Base-by-base conservation (phyloP, 805 yeast genomes). In the Lipomyces yamadae region DNA sequence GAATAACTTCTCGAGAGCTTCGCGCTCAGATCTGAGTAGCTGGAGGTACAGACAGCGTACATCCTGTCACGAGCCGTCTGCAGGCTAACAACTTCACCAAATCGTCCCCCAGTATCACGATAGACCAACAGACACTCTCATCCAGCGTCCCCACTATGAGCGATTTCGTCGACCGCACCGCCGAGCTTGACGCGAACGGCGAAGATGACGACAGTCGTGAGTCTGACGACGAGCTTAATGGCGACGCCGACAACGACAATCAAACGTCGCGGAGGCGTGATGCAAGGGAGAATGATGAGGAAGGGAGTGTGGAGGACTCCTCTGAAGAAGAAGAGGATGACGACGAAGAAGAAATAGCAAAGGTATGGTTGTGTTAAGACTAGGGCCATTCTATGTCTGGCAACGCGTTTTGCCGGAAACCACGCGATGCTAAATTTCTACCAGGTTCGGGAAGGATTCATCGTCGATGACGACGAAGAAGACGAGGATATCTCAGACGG, bases 311-410 rank as follows among this genome's bases (percentile, higher is more conserved):
- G 24, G 83, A 84, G 68, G 95, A 90, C 72, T 90, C 96, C 8
- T 89, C 95, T 11, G 96, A 90, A 63, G 98, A 93, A 68, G 98
- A 92, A 53, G 97, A 90, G 6, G 96, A 91, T 37, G 97, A 91
- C 37, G 96, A 92, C 74, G 97, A 90, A 74, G 97, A 93, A 71
- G 98, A 93, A 74, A 86, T 90, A 58, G 84, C 88, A 71, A 85
- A 85, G 73, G 78, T 76, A 56, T 18, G 70, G 7, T n/a, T 42
- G 48, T 42, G 18, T n/a, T 13, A 4, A 10, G 32, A 6, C 4
- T 29, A n/a, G 10, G 53, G 8, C n/a, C 15, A 56, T 15, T 15
- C 48, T 18, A 30, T 56, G 29, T 32, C 61, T 35, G 56, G 42
- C 55, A 29, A 10, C n/a, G 18, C 8, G 10, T 7, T 32, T 24